Percentiles rank a stretch among this genome's conserved stretches.
These are phyloP conservation scores for Sordaria brevicollis DNA, from an alignment of 495 filamentous ascomycete species.

Conservation along the genomic window DNA sequence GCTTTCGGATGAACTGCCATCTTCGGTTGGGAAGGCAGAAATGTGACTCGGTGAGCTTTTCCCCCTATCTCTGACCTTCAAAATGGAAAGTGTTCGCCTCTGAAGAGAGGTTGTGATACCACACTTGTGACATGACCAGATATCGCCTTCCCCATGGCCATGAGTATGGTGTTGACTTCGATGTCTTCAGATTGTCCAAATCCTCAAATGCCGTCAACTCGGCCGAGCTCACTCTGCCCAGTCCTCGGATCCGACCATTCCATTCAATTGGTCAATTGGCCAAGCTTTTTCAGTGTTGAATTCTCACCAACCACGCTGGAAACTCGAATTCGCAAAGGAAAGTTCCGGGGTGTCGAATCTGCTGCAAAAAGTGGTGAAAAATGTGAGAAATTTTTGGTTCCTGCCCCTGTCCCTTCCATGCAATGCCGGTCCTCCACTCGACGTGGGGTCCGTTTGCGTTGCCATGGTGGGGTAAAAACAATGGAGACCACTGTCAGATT, in stretches of 20 bases:
- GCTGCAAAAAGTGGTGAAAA: not conserved
- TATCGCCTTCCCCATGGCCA: not conserved
- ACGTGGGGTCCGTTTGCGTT: not conserved
- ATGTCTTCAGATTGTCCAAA: not conserved
- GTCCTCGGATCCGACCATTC: not conserved
- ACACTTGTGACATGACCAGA: not conserved
- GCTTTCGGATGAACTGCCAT: no score
- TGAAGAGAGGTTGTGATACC: not conserved
- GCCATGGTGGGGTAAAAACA: not conserved
- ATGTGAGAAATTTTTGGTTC: not conserved
- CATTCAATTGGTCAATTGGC: not conserved
- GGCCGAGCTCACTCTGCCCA: not conserved
- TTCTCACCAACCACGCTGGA: not conserved
- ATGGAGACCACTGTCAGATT: no score
- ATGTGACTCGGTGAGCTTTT: not conserved
- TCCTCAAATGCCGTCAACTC: not conserved
- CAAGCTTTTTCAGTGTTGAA: not conserved
- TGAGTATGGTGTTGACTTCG: not conserved
- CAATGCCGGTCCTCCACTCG: not conserved
- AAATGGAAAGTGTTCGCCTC: not conserved
- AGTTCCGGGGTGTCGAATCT: not conserved
- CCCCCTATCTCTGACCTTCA: not conserved
- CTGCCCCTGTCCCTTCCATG: not conserved
- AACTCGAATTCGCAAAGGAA: no score
- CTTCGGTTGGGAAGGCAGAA: not conserved